phyloP scores from a whole-genome alignment of 768 basidiomycete genomes.

The Podaxis pistillaris region DNA sequence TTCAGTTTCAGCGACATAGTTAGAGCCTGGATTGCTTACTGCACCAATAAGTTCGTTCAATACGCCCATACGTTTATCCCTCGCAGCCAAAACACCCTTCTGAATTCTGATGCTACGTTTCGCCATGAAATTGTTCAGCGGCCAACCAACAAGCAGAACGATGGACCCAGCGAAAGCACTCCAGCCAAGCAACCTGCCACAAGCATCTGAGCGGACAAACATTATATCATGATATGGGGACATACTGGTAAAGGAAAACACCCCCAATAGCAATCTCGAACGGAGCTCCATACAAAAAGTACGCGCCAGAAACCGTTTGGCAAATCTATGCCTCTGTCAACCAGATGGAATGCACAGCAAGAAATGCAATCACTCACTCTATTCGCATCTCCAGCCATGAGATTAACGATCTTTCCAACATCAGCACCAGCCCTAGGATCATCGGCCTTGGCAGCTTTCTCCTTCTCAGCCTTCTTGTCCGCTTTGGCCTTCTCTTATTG shows the following conservation, averaged over 20 bases:
- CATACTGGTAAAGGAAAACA: constrained; percentile 74
- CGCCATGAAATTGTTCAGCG: constrained; percentile 67
- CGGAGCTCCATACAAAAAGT: constrained; percentile 74
- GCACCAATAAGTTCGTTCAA: constrained; percentile 76
- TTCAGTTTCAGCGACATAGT: not conserved
- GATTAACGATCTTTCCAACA: constrained; percentile 85
- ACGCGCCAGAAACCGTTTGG: constrained; percentile 51
- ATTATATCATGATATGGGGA: constrained; percentile 10
- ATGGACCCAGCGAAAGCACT: constrained; percentile 77
- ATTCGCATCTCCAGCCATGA: constrained; percentile 83
- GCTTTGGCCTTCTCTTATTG: constrained; percentile 28
- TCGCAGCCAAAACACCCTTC: constrained; percentile 55
- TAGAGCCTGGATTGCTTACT: constrained; percentile 29
- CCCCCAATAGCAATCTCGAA: constrained; percentile 76
- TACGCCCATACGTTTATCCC: constrained; percentile 77
- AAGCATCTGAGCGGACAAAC: not conserved
- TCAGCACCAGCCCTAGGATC: constrained; percentile 78
- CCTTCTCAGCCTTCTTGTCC: constrained; percentile 36
- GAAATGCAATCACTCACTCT: constrained; percentile 29
- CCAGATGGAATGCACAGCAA: not conserved
- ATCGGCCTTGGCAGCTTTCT: constrained; percentile 29
- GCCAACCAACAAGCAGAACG: constrained; percentile 65
- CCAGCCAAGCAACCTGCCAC: constrained; percentile 53
- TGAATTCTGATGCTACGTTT: constrained; percentile 58
- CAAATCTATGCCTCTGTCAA: constrained; percentile 35